Evolutionary conservation across 148 eudicot genomes (phyloP), one percentile per base, ranked within the genome.

Genomic region (Vaccinium vitisidaea): DNA sequence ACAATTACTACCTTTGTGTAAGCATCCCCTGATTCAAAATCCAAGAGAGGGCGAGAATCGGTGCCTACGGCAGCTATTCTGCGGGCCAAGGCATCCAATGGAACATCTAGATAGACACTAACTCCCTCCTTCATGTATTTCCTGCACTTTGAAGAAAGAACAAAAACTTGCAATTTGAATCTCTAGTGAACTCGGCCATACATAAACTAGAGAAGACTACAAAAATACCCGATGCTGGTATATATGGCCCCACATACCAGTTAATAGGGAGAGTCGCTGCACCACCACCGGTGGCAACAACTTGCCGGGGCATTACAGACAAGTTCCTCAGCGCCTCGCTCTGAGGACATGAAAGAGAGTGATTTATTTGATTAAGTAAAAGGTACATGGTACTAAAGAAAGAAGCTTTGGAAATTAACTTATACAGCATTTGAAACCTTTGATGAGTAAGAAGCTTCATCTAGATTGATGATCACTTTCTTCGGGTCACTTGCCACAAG

Each of bases 61-160:
- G 86, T 84, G 73, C 88, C 88, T 16, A 81, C 88, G 1, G 86
- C 88, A 63, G 88, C 86, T n/a, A 87, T 87, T 84, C 88, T 80
- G 77, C 65, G 56, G 76, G 88, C 88, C 80, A 87, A 77, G 19
- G 88, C 84, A 76, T 87, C 88, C 86, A 84, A 84, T 21, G 86
- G 88, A 50, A 81, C 86, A 71, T 87, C 86, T 76, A 87, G 48
- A 73, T 74, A 81, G 50, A 87, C 86, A 81, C 82, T 80, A 18
- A 87, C 25, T 21, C 88, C 86, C 36, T 84, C 71, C n/a, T 76
- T 75, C 88, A 87, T 87, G 67, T 84, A 81, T 75, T 87, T 77
- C 88, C 88, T 87, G 78, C 18, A 79, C 79, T 27, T 52, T 50
- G 43, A 67, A 55, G 58, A 55, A 55, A 16, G 54, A 56, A 69